Conservation (phyloP, 176 grass and related monocot species). For the Cocos nucifera region DNA sequence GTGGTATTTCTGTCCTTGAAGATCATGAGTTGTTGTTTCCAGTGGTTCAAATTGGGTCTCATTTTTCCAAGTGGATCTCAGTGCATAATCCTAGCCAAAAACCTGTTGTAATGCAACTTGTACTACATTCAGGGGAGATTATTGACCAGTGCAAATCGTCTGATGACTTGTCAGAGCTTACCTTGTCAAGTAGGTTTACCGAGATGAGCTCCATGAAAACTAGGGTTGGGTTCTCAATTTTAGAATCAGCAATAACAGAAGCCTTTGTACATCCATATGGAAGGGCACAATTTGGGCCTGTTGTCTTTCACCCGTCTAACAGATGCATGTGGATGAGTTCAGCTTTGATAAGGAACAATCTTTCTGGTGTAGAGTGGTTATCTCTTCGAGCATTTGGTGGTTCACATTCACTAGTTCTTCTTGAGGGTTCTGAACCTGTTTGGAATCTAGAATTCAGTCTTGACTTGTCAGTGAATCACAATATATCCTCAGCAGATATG, state of each 20-base stretch:
- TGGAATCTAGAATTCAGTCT: constrained; percentile 85
- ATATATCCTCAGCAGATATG: constrained; percentile 26
- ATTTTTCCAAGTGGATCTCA: constrained; percentile 56
- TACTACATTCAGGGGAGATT: constrained; percentile 69
- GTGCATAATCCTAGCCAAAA: constrained; percentile 62
- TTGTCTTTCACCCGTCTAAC: constrained; percentile 85
- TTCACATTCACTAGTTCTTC: constrained; percentile 52
- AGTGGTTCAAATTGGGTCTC: constrained; percentile 71
- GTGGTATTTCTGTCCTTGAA: constrained; percentile 48
- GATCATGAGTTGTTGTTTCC: constrained; percentile 63
- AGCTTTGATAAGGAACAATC: constrained; percentile 72
- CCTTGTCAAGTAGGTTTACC: constrained; percentile 65
- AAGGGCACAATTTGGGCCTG: constrained; percentile 58
- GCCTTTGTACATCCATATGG: constrained; percentile 46
- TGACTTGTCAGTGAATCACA: constrained; percentile 24
- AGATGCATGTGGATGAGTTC: constrained; percentile 80
- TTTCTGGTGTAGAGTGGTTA: constrained; percentile 77
- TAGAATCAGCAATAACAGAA: constrained; percentile 52
- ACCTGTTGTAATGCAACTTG: constrained; percentile 57
- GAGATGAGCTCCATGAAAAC: constrained; percentile 58
- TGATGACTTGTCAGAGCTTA: constrained; percentile 51
- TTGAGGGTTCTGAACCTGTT: constrained; percentile 70
- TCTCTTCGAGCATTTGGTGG: constrained; percentile 72
- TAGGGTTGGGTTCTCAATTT: constrained; percentile 84
- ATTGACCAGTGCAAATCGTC: constrained; percentile 66